Base-by-base conservation (phyloP, 306 rosid genomes). In the Canavalia gladiata region DNA sequence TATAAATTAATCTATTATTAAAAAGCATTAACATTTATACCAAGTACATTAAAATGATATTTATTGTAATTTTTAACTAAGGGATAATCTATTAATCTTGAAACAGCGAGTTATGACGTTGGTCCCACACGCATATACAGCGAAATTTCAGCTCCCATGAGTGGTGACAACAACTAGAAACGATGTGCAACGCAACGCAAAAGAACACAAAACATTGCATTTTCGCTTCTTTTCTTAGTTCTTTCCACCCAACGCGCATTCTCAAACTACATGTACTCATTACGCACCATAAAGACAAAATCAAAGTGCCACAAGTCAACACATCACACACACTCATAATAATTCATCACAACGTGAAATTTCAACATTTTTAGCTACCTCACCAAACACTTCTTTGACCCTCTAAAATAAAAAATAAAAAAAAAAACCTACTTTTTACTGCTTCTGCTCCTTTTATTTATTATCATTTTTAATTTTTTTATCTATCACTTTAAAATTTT, bases 81-180 rank as follows among this genome's bases (percentile, higher is more conserved):
- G 25, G 25, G 25, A 18, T 18, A 18, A 18, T 18, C 25, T 18
- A 18, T 7, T 2, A 68, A 45, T 35, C 39, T 29, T 28, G 39
- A 29, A 9, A 29, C 8, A 8, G 41, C 41, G 2, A 42, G 39
- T 45, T 0, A 37, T 8, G 4, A 1, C 25, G 7, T 68, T 45
- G 74, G 74, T 68, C 56, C 74, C 74, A 68, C 74, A 9, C 74
- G 55, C 59, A 49, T 49, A 47, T 47, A 49, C 75, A 69, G 43
- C 58, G 58, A 69, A 49, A 47, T 30, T 29, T 69, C 58, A 69
- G 28, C 58, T 34, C 30, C 30, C 75, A 4, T 4, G 4, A 37
- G 41, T 37, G 12, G 33, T 46, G 50, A 49, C 75, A 69, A 1
- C 74, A 69, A 1, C 74, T 18, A 10, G 1, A 29, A 69, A 47